These are phyloP conservation scores for Teunomyces aglyptinius DNA, from an alignment of 805 yeast genomes.

Conservation along the genomic window DNA sequence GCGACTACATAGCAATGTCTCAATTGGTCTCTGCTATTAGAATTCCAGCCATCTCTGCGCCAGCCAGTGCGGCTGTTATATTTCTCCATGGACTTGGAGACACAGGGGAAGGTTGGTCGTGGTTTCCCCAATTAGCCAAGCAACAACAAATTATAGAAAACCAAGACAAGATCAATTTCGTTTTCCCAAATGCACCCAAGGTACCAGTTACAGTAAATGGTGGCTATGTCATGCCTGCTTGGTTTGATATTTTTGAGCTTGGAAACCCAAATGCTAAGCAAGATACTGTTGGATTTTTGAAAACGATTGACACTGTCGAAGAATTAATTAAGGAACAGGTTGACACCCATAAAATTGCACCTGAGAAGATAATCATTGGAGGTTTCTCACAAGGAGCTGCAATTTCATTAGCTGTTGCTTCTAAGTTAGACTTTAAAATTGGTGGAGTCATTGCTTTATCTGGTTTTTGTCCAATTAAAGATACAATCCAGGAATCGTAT, in stretches of 20 bases:
- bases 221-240: conserved; percentile 70
- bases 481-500: conserved; percentile 12
- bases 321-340: conserved; percentile 51
- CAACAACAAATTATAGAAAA: conserved; percentile 43
- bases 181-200: conserved; percentile 89
- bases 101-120: conserved; percentile 85
- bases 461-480: conserved; percentile 58
- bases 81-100: conserved; percentile 92
- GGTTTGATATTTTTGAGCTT: conserved; percentile 77
- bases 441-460: conserved; percentile 80
- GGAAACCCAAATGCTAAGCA: conserved; percentile 46
- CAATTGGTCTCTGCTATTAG: conserved; percentile 22
- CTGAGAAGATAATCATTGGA: conserved; percentile 78
- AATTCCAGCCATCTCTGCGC: conserved; percentile 24
- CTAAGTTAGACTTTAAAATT: conserved; percentile 55
- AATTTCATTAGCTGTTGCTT: conserved; percentile 59
- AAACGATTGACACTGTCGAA: conserved; percentile 46
- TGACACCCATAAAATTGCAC: conserved; percentile 48
- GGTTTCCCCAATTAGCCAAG: conserved; percentile 65
- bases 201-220: conserved; percentile 67
- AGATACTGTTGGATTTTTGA: conserved; percentile 55
- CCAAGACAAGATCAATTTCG: conserved; percentile 54
- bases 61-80: conserved; percentile 56
- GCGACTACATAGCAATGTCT: conserved; percentile 4
- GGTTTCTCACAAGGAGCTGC: conserved; percentile 97